Conservation (phyloP, 805 yeast genomes). For the Deakozyma indianensis region DNA sequence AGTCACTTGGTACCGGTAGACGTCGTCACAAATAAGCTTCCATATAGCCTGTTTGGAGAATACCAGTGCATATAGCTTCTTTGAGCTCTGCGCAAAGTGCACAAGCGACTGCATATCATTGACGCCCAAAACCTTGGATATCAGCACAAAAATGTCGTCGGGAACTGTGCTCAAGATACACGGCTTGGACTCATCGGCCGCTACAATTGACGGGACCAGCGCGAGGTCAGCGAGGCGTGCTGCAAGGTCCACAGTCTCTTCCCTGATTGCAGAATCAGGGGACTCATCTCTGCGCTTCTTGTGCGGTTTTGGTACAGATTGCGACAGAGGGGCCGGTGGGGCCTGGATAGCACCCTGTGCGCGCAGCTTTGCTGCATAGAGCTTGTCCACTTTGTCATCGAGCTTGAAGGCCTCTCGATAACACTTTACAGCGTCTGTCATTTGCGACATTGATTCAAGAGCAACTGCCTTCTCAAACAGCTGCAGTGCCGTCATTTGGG, state of each 20-base stretch:
- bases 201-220: neutral
- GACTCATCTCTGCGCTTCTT: neutral
- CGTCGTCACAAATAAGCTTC: neutral
- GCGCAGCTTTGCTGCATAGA: conserved; percentile 35
- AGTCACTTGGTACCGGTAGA: neutral
- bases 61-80: neutral
- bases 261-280: neutral
- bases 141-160: neutral
- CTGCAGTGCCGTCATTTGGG: neutral
- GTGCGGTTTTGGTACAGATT: neutral
- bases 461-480: neutral
- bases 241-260: neutral
- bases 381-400: conserved; percentile 47
- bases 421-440: conserved; percentile 52
- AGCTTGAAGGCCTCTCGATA: conserved; percentile 62
- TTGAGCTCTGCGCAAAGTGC: neutral
- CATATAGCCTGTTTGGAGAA: neutral
- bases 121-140: neutral
- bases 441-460: neutral
- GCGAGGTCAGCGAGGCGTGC: neutral
- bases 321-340: no score
- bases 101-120: neutral
- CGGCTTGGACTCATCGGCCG: neutral
- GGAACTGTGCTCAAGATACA: neutral
- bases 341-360: neutral